Percentiles rank a stretch among this genome's conserved stretches.
Conservation (phyloP, 306 rosid species). For the Rosa persica region DNA sequence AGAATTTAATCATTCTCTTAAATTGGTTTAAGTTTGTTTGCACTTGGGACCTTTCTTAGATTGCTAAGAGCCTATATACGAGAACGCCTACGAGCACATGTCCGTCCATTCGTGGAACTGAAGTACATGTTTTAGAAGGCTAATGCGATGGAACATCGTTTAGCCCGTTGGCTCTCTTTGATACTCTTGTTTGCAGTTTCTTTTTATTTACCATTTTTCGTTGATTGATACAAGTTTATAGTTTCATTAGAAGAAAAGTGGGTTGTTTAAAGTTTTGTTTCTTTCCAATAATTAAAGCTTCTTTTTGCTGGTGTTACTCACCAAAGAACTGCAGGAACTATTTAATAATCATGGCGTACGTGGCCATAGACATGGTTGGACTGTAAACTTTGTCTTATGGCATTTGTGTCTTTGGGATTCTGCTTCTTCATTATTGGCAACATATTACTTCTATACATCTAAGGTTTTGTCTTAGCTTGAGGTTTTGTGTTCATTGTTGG, state of each 20-base stretch:
- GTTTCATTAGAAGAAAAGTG: background rate
- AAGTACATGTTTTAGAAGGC: too few species aligned
- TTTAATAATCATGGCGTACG: background rate
- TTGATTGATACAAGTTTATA: background rate
- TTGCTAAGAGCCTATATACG: too few species aligned
- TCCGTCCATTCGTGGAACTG: too few species aligned
- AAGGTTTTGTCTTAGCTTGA: constrained; percentile 5
- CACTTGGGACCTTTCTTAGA: too few species aligned
- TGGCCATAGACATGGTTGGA: background rate
- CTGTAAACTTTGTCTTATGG: background rate
- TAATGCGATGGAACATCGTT: too few species aligned
- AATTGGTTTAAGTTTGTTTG: too few species aligned
- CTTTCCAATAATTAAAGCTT: background rate
- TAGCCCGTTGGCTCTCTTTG: too few species aligned
- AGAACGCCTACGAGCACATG: too few species aligned
- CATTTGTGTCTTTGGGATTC: background rate
- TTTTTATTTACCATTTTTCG: too few species aligned
- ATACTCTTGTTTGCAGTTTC: too few species aligned
- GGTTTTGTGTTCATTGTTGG: background rate
- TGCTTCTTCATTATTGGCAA: background rate
- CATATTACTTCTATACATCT: background rate
- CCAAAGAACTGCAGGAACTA: background rate
- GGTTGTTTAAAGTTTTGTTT: background rate
- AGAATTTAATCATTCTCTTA: too few species aligned
- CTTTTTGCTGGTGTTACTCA: background rate